These are phyloP conservation scores for Macaranga tanarius DNA, from an alignment of 441 rosid species.

Conservation along the genomic window DNA sequence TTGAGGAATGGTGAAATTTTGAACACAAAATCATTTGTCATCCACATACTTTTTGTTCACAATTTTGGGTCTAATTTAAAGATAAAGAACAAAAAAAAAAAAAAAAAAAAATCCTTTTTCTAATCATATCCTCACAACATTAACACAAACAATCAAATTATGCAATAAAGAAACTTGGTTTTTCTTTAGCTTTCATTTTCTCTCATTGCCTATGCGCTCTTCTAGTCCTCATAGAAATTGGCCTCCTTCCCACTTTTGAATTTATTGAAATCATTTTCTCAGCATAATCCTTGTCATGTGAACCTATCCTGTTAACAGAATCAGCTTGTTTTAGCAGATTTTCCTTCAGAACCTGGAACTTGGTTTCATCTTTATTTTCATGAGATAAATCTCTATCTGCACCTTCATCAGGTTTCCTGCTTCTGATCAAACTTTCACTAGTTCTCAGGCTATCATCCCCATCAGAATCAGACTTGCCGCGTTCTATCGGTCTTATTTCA, in stretches of 20 bases:
- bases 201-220: neutral
- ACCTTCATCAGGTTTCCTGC: neutral
- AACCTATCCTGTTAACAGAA: neutral
- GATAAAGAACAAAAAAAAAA: too few species aligned
- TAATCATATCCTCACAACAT: neutral
- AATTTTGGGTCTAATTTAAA: too few species aligned
- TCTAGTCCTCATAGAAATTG: constrained; percentile 5
- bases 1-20: too few species aligned
- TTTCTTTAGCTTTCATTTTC: too few species aligned
- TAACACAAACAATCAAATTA: neutral
- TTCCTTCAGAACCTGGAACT: neutral
- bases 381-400: neutral
- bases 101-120: neutral
- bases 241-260: constrained; percentile 1
- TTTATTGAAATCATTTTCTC: neutral
- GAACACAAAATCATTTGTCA: too few species aligned
- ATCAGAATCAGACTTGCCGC: neutral
- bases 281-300: neutral
- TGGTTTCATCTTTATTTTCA: neutral
- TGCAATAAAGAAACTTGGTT: neutral
- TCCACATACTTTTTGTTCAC: too few species aligned
- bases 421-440: neutral
- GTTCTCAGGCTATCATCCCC: neutral
- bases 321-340: neutral
- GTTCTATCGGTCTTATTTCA: neutral